These are phyloP conservation scores for Leccinum laetum DNA, from an alignment of 1,284 basidiomycete genomes.

Conservation along the genomic window DNA sequence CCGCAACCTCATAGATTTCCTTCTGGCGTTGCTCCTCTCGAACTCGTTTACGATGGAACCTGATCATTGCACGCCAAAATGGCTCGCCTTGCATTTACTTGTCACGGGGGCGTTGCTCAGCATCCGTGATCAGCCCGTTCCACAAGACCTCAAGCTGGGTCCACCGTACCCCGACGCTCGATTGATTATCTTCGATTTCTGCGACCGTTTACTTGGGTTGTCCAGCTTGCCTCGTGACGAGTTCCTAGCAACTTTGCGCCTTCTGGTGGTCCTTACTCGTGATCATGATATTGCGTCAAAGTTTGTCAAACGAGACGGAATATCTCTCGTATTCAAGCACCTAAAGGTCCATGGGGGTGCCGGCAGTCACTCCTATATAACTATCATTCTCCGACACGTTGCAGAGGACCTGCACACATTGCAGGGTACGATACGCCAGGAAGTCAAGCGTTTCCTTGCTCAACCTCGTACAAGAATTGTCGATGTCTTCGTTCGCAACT, in stretches of 20 bases:
- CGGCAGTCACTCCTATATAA: conserved; percentile 82
- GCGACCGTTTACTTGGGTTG: conserved; percentile 63
- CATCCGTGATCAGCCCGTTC: conserved; percentile 69
- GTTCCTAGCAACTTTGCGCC: conserved; percentile 74
- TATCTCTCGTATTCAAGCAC: conserved; percentile 68
- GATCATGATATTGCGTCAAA: conserved; percentile 58
- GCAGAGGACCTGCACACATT: conserved; percentile 79
- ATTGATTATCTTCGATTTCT: conserved; percentile 70
- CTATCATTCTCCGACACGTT: conserved; percentile 88
- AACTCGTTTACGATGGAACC: conserved; percentile 50
- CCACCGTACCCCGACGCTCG: conserved; percentile 65
- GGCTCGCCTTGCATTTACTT: conserved; percentile 85
- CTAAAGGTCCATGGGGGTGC: conserved; percentile 58
- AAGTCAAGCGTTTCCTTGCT: conserved; percentile 77
- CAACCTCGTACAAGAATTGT: conserved; percentile 69
- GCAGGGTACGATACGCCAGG: conserved; percentile 77
- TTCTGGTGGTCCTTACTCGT: conserved; percentile 82
- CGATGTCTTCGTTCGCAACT: conserved; percentile 82
- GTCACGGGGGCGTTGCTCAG: conserved; percentile 83
- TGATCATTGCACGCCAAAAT: conserved; percentile 65
- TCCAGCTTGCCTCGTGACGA: conserved; percentile 74
- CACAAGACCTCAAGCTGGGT: conserved; percentile 54
- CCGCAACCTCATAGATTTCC: conserved; percentile 59
- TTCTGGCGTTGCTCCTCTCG: conserved; percentile 66
- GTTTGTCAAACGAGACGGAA: conserved; percentile 66